phyloP scores from a whole-genome alignment of 1,284 basidiomycete species.

The Heterobasidion parviporum region DNA sequence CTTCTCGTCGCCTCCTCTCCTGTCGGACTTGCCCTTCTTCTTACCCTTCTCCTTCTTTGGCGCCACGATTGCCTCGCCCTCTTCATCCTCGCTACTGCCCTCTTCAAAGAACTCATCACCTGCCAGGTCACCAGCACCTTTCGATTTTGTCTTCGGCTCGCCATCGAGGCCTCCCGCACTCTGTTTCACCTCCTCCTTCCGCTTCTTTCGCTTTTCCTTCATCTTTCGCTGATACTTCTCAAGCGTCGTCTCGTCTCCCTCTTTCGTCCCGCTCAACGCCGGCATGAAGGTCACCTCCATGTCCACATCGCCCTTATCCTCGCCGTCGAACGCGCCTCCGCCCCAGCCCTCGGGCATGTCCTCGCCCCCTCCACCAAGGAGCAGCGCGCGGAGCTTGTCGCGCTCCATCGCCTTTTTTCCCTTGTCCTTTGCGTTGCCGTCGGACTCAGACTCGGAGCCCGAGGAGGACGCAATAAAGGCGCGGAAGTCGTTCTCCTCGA shows the following conservation, averaged over 20 bases:
- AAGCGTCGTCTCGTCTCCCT: constrained; percentile 72
- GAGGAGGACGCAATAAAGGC: constrained; percentile 77
- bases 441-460: constrained; percentile 38
- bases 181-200: constrained; percentile 60
- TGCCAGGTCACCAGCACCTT: constrained; percentile 10
- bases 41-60: constrained; percentile 18
- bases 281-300: constrained; percentile 95
- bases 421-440: constrained; percentile 23
- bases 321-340: constrained; percentile 20
- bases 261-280: constrained; percentile 51
- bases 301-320: constrained; percentile 47
- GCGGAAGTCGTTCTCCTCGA: constrained; percentile 84
- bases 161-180: constrained; percentile 11
- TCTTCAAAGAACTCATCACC: constrained; percentile 71
- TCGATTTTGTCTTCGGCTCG: constrained; percentile 14
- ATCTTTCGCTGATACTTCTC: constrained; percentile 82
- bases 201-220: constrained; percentile 76
- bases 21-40: constrained; percentile 7
- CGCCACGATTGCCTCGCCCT: constrained; percentile 8
- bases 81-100: constrained; percentile 31
- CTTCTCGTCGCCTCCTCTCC: background rate
- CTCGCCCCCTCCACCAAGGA: constrained; percentile 60
- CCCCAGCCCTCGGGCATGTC: constrained; percentile 81
- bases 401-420: constrained; percentile 37
- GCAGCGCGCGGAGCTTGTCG: constrained; percentile 59